These are phyloP conservation scores for Neurospora hispaniola DNA, from an alignment of 495 filamentous ascomycete species.

Conservation along the genomic window DNA sequence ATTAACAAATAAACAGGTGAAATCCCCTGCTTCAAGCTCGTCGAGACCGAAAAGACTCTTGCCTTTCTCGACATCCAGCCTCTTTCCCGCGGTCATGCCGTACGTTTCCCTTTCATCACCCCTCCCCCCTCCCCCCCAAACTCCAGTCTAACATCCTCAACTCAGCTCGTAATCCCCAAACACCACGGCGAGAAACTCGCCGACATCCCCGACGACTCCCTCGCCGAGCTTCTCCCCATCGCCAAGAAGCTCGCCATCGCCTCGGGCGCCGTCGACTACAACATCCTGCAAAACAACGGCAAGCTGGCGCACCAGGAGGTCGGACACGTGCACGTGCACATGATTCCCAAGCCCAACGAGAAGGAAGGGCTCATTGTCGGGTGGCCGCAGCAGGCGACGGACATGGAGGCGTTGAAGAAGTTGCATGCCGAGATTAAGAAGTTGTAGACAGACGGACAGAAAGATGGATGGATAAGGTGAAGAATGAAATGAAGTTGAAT, in stretches of 20 bases:
- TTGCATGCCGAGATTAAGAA: constrained; percentile 77
- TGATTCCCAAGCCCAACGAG: constrained; percentile 94
- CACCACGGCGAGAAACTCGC: constrained; percentile 85
- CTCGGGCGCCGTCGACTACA: constrained; percentile 69
- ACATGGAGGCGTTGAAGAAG: constrained; percentile 78
- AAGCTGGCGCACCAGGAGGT: constrained; percentile 88
- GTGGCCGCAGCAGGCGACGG: constrained; percentile 67
- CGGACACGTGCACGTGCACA: constrained; percentile 55
- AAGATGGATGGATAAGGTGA: background rate
- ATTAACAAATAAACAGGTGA: constrained; percentile 48
- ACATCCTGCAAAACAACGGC: constrained; percentile 96
- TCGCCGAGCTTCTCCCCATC: constrained; percentile 77
- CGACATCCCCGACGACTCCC: constrained; percentile 84
- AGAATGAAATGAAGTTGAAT: background rate
- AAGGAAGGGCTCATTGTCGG: constrained; percentile 66
- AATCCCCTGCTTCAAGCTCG: constrained; percentile 91
- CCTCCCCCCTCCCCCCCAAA: background rate
- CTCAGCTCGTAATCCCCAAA: constrained; percentile 91
- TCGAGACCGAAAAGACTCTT: constrained; percentile 82
- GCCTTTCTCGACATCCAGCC: constrained; percentile 97
- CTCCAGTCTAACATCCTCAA: background rate
- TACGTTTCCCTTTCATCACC: constrained; percentile 17
- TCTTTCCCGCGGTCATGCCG: constrained; percentile 71
- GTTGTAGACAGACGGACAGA: constrained; percentile 46
- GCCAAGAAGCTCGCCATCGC: constrained; percentile 79